Evolutionary conservation across 345 rosid species (phyloP).

Genomic region (Brassica juncea): DNA sequence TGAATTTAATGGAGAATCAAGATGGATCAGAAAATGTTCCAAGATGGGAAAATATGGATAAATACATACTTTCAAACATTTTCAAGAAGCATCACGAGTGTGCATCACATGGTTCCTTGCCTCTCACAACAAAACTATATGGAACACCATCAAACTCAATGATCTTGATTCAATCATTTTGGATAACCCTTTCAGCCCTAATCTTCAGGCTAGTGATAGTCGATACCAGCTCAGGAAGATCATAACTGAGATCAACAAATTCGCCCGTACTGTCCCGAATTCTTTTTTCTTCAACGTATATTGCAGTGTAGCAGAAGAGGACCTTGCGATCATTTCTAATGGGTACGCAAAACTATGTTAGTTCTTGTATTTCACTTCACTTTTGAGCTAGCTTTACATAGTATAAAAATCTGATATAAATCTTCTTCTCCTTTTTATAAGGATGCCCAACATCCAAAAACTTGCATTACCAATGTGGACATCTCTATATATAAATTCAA

Average conservation of each 20-base stretch:
- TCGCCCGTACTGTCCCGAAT: not conserved
- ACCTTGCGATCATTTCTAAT: not conserved
- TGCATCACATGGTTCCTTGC: slow-evolving; percentile 17
- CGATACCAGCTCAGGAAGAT: not conserved
- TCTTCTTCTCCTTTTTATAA: not conserved
- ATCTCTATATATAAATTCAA: not conserved
- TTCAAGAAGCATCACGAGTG: slow-evolving; percentile 3
- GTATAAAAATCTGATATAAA: not conserved
- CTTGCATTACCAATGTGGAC: not conserved
- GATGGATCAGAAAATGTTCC: not conserved
- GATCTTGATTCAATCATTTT: not conserved
- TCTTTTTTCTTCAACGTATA: not conserved
- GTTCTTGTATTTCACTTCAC: too few relatives aligned
- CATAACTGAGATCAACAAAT: not conserved
- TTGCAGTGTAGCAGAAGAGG: not conserved
- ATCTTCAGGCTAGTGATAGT: not conserved
- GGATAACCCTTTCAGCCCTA: not conserved
- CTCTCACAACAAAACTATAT: slow-evolving; percentile 11
- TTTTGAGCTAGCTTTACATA: too few relatives aligned
- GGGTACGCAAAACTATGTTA: not conserved
- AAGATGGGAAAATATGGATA: slow-evolving; percentile 8
- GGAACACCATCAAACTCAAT: not conserved
- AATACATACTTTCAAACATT: not conserved
- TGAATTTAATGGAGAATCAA: not conserved
- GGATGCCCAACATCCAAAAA: not conserved